Evolutionary conservation across 208 protist species (phyloP), one percentile per base, ranked within the genome.

Genomic region (Tritrichomonas foetus): DNA sequence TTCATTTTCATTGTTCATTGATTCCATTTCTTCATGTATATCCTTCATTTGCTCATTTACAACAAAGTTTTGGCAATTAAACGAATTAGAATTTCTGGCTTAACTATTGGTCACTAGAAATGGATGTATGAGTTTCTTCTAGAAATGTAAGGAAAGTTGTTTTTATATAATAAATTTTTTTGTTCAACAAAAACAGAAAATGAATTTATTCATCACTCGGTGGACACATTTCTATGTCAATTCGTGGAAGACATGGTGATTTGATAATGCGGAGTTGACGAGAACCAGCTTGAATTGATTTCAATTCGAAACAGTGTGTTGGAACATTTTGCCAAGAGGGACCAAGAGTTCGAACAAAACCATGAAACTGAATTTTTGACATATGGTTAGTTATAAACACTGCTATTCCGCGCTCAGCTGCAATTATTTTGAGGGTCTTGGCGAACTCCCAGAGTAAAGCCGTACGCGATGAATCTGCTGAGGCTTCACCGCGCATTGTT

Each of bases 331-430:
- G 27, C 78, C 78, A 89, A 41, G 78, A 89, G 11, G 33, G 78
- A 16, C 78, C 78, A 20, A 89, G 36, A 20, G 78, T 53, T 16
- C 41, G 41, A 5, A 50, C 30, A 57, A 53, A 53, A 44, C 78
- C 47, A 57, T 89, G 78, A 49, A 57, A 89, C 25, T 44, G 78
- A 53, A 89, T 14, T n/a, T 20, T 39, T 22, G 78, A 55, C 16
- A 89, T 25, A 39, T 89, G 78, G 57, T 89, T 89, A 39, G 78
- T 89, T 57, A 89, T 57, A 11, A 89, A 30, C 13, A 89, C 78
- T 57, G 78, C 47, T 39, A 53, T 61, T 33, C 78, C 78, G 53
- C 14, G 53, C 8, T 44, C 14, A 22, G 30, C 20, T 61, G 78
- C 78, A 57, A 89, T 89, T 53, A 8, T n/a, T 39, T 89, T 89